A percentile compares a stretch with the other conserved stretches of the same genome.
Evolutionary conservation across 169 alveolate species (phyloP).

Genomic region (Eimeria brunetti): DNA sequence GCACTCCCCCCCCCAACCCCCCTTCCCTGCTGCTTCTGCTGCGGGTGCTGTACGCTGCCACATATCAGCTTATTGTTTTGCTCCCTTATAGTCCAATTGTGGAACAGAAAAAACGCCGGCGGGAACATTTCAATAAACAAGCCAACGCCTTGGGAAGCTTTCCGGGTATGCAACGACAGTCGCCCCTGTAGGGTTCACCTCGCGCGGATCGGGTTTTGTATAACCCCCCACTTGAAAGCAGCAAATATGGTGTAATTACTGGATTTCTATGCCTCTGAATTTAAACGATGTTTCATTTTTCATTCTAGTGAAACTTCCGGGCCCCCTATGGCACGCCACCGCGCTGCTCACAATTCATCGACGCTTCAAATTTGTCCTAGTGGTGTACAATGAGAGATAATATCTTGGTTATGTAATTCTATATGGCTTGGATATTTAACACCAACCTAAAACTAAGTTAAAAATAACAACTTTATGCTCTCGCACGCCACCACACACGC

Average conservation of each 20-base stretch:
- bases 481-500: background rate
- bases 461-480: background rate
- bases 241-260: background rate
- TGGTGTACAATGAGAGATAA: background rate
- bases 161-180: background rate
- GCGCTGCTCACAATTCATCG: background rate
- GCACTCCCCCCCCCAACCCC: too few species aligned
- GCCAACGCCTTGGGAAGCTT: background rate
- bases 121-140: background rate
- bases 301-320: background rate
- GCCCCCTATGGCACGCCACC: background rate
- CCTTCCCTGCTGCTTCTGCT: background rate
- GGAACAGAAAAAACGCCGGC: background rate
- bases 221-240: background rate
- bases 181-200: background rate
- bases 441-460: background rate
- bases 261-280: background rate
- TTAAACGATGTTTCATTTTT: background rate
- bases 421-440: background rate
- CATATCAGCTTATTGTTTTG: background rate
- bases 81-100: background rate
- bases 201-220: background rate
- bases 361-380: background rate
- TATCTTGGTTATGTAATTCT: background rate
- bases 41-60: background rate